Evolutionary conservation across 2,329 filamentous ascomycete genomes (phyloP), one percentile per base, ranked within the genome.

Genomic region (Diaporthe ampelina): DNA sequence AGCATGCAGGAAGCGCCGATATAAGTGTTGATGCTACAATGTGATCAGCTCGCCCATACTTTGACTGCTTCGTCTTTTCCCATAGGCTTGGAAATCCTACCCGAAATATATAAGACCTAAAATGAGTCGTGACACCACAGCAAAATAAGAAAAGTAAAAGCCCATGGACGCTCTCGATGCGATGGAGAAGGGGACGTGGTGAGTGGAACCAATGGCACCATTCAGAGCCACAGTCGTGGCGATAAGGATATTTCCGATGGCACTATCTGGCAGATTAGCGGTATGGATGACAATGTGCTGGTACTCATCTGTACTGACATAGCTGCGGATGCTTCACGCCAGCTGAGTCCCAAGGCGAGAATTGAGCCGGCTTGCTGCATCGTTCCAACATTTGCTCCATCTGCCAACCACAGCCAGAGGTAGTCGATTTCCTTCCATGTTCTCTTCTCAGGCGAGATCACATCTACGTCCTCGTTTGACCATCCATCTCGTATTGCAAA

Each of bases 181-280:
- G 45, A 87, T 84, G 1, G 85, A 84, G 72, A 86, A 86, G 0
- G 82, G 78, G 40, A 83, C 78, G 61, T 82, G 81, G 9, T 82
- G 77, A 65, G 78, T 77, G 4, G 80, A 77, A 1, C 82, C 82
- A 29, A 83, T 81, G 50, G 79, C 77, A 10, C 81, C 86, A 59
- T 87, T 88, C 26, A 88, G 79, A 1, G 81, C 81, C 1, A 86
- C 88, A 26, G 87, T 85, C 73, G 87, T 83, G 13, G 86, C 84
- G 68, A 88, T 86, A 17, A 87, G 83, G 21, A 88, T 82, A 7
- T 75, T 75, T 4, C 74, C 74, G 15, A 75, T 70, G 15, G 76
- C 76, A 61, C 75, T 77, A 35, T 70, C 19, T 40, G n/a, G 26
- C 2, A 50, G 11, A 56, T 73, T 45, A 70, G 72, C 6, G 1